phyloP scores from a whole-genome alignment of 495 filamentous ascomycete species.

The Endocarpon pusillum region DNA sequence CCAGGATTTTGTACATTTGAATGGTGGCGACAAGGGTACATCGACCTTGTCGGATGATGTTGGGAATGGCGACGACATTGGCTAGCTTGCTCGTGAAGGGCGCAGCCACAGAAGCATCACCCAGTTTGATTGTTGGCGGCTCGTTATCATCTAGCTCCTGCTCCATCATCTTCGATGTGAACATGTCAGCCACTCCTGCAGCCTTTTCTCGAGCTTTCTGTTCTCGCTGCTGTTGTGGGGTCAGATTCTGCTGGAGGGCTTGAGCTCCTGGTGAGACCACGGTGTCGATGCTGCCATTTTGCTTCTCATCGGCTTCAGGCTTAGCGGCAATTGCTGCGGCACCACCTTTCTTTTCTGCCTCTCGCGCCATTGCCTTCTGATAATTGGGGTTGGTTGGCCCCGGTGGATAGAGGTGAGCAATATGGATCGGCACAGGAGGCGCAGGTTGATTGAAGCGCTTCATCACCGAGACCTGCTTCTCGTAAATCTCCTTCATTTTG shows the following conservation, averaged over 20 bases:
- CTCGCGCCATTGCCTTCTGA: constrained; percentile 74
- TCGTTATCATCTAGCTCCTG: constrained; percentile 74
- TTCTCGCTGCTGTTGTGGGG: constrained; percentile 41
- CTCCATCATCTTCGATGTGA: constrained; percentile 81
- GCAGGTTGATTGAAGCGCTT: constrained; percentile 78
- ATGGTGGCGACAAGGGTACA: constrained; percentile 97
- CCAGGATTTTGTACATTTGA: constrained; percentile 99
- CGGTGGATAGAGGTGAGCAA: constrained; percentile 89
- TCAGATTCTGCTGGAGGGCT: constrained; percentile 40
- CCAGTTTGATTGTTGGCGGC: constrained; percentile 90
- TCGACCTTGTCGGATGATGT: constrained; percentile 93
- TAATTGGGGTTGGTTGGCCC: constrained; percentile 90
- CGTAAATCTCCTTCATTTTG: constrained; percentile 97
- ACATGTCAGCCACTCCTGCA: constrained; percentile 66
- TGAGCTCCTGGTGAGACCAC: constrained; percentile 55
- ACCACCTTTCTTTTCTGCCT: constrained; percentile 54
- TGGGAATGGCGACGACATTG: constrained; percentile 92
- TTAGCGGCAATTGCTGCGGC: constrained; percentile 21
- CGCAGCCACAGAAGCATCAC: constrained; percentile 90
- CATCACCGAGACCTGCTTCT: constrained; percentile 87
- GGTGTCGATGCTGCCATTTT: constrained; percentile 42
- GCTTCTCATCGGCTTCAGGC: constrained; percentile 17
- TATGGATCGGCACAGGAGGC: constrained; percentile 74
- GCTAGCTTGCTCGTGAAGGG: constrained; percentile 96
- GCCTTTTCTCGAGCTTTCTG: constrained; percentile 51